These are phyloP conservation scores for Pseudofabraea citricarpa DNA, from an alignment of 2,329 filamentous ascomycete genomes.

Conservation along the genomic window DNA sequence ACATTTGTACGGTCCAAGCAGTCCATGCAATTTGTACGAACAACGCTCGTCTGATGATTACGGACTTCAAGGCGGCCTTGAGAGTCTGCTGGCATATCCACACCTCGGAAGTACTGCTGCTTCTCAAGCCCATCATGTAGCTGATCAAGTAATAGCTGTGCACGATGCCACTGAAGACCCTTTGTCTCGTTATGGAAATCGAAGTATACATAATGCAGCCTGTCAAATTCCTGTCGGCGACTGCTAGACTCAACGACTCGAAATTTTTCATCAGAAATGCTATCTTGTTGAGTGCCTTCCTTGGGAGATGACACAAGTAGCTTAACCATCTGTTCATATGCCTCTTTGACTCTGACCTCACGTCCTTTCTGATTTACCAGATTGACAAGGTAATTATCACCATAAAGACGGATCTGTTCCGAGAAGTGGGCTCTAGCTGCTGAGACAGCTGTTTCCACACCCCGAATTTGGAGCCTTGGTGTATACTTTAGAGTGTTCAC, in stretches of 20 bases:
- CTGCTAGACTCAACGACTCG: conserved; percentile 66
- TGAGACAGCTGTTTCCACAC: conserved; percentile 72
- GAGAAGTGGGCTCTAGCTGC: conserved; percentile 85
- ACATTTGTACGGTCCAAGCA: conserved; percentile 97
- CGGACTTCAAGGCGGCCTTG: conserved; percentile 74
- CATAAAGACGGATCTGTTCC: conserved; percentile 89
- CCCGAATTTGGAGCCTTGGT: conserved; percentile 82
- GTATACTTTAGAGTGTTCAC: conserved; percentile 90
- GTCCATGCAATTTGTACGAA: conserved; percentile 99
- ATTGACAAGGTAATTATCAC: conserved; percentile 96
- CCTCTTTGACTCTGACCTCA: conserved; percentile 82
- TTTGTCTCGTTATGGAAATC: conserved; percentile 99
- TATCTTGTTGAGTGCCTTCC: conserved; percentile 62
- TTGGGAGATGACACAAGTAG: conserved; percentile 64
- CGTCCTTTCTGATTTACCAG: conserved; percentile 94
- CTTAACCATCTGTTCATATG: conserved; percentile 87
- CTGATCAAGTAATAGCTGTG: conserved; percentile 78
- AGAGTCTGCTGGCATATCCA: conserved; percentile 71
- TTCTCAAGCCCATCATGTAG: conserved; percentile 69
- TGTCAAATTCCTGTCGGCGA: conserved; percentile 62
- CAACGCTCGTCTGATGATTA: conserved; percentile 79
- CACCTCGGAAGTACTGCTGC: conserved; percentile 88
- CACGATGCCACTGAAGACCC: conserved; percentile 87
- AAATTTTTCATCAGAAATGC: conserved; percentile 72
- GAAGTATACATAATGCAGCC: conserved; percentile 94